A percentile compares a stretch with the other conserved stretches of the same genome.
These are phyloP conservation scores for Oenanthe javanica DNA, from an alignment of 140 eudicot species.

Conservation along the genomic window DNA sequence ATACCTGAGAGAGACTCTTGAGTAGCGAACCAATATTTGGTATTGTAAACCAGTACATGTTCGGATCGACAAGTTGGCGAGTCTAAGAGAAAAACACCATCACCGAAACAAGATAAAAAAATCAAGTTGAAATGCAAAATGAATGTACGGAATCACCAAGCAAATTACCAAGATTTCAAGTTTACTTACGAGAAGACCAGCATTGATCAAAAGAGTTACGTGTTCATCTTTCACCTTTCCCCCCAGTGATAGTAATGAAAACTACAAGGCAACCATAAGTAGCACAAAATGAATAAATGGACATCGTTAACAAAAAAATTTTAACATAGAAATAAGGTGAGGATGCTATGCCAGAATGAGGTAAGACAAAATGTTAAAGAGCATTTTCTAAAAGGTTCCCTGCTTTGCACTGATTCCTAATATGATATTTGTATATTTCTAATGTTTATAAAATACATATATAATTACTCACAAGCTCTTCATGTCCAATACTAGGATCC, in stretches of 20 bases:
- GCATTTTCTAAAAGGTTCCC: background rate
- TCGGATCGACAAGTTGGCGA: slow-evolving; percentile 87
- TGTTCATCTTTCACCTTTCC: slow-evolving; percentile 95
- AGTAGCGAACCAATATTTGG: slow-evolving; percentile 83
- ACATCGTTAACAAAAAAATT: background rate
- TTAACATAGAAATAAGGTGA: background rate
- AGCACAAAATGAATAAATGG: slow-evolving; percentile 16
- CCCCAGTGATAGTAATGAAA: slow-evolving; percentile 60
- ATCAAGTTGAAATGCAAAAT: background rate
- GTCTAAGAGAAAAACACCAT: slow-evolving; percentile 42
- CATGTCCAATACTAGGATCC: slow-evolving; percentile 79
- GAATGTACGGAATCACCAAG: background rate
- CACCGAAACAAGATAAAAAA: background rate
- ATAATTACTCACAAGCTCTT: slow-evolving; percentile 75
- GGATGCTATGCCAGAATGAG: background rate
- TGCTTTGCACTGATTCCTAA: background rate
- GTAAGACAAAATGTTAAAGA: background rate
- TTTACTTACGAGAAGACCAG: slow-evolving; percentile 79
- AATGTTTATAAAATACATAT: background rate
- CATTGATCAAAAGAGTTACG: slow-evolving; percentile 70
- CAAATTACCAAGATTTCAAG: slow-evolving; percentile 7
- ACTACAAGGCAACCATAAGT: slow-evolving; percentile 42
- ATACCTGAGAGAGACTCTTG: slow-evolving; percentile 79
- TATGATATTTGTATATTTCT: background rate
- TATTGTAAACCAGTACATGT: slow-evolving; percentile 95